Conservation (phyloP, 352 stramenopile genomes). For the Pelagophyceae sp. region DNA sequence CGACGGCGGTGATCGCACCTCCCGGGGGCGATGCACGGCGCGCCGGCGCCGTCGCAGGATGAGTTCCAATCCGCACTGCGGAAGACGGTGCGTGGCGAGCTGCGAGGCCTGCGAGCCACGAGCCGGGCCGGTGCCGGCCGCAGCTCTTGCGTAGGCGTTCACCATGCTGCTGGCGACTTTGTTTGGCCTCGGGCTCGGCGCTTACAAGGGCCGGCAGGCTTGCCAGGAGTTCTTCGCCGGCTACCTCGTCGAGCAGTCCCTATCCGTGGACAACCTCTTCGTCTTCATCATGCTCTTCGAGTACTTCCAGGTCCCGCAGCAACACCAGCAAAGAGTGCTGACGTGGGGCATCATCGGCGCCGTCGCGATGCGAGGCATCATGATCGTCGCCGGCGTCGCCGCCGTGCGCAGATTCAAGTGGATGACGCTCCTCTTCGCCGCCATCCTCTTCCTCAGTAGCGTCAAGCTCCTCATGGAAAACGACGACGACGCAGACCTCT, state of each 20-base stretch:
- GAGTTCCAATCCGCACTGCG: no score
- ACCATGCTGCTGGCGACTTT: no score
- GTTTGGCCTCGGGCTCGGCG: slow-evolving; percentile 26
- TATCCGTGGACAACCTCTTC: slow-evolving; percentile 55
- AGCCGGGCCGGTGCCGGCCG: no score
- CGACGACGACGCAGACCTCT: slow-evolving; percentile 21
- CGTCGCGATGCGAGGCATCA: slow-evolving; percentile 43
- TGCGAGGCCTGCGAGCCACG: no score
- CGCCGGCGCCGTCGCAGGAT: no score
- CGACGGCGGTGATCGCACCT: no score
- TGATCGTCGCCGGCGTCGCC: slow-evolving; percentile 45
- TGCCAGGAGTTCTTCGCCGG: slow-evolving; percentile 46
- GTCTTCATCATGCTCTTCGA: slow-evolving; percentile 55
- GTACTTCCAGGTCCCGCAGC: slow-evolving; percentile 47
- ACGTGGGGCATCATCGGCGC: slow-evolving; percentile 45
- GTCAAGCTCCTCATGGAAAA: slow-evolving; percentile 40
- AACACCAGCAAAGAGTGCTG: slow-evolving; percentile 35
- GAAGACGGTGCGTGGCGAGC: no score
- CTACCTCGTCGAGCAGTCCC: slow-evolving; percentile 50
- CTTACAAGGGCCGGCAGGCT: slow-evolving; percentile 19
- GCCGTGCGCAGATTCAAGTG: slow-evolving; percentile 39
- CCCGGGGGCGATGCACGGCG: no score
- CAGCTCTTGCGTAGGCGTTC: no score
- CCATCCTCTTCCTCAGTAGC: slow-evolving; percentile 38
- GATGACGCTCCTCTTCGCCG: slow-evolving; percentile 43